Base-by-base conservation (phyloP, 2,329 filamentous ascomycete genomes). In the Ceratocystiopsis sp. region DNA sequence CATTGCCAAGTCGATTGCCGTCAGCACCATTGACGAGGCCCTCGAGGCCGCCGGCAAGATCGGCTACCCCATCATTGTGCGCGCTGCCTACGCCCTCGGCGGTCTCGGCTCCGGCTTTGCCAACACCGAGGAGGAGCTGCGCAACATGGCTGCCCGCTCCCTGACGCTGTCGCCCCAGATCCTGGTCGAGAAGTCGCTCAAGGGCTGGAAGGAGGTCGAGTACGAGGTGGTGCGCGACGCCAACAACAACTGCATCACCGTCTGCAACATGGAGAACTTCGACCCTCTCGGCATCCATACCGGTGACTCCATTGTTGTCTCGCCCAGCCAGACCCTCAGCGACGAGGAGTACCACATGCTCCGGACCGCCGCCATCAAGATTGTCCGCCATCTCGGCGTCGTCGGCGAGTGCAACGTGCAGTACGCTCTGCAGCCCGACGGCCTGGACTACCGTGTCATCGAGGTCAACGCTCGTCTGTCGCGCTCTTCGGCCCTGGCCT, bases 291-390 rank as follows among this genome's bases (percentile, higher is more conserved):
- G 91, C 57, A 93, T 94, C 44, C 91, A 98, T 65, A 98, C 91
- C 39, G 91, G 91, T 66, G 91, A 98, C 69, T 95, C 87, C 55
- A 98, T 98, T 55, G 91, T 98, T 49, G 89, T 96, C 47, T 91
- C 91, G 36, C 91, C 91, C 41, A 91, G 83, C 65, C 91, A 98
- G 67, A 98, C 91, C 19, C 70, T 98, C 56, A 93, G 84, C 57
- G 91, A 98, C 55, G 91, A 96, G 68, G 91, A 98, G 64, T 98
- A 96, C 62, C 87, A 98, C 69, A 96, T 98, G 91, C 84, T 98
- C 53, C 85, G 91, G 55, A 85, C 86, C 37, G 87, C 91, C 49
- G 85, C 91, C 39, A 95, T 96, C 69, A 96, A 96, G 72, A 95
- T 98, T 56, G 84, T 98, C 55, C 82, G 91, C 50, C 91, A 98